Conservation (phyloP, 495 filamentous ascomycete genomes). For the Xylaria acuta region DNA sequence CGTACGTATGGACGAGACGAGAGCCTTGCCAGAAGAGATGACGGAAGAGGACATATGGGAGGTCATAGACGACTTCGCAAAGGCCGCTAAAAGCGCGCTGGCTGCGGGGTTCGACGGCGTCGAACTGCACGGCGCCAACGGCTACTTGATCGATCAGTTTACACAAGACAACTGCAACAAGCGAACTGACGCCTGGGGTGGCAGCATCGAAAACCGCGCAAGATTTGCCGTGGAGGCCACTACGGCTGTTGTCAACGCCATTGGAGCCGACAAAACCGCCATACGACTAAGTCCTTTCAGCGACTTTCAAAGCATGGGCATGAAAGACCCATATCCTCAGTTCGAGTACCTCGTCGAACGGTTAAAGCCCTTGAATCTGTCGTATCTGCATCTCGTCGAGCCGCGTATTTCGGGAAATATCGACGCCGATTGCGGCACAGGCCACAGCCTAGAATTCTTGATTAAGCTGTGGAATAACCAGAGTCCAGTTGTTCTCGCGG, state of each 20-base stretch:
- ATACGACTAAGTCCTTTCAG: slow-evolving; percentile 59
- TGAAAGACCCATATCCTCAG: slow-evolving; percentile 60
- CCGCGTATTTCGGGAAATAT: slow-evolving; percentile 51
- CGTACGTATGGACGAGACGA: slow-evolving; percentile 21
- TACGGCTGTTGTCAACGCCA: slow-evolving; percentile 40
- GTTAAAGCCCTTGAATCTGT: slow-evolving; percentile 56
- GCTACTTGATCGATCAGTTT: slow-evolving; percentile 64
- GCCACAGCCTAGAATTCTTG: slow-evolving; percentile 58
- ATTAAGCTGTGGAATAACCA: slow-evolving; percentile 49
- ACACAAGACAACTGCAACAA: slow-evolving; percentile 57
- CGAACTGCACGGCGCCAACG: slow-evolving; percentile 63
- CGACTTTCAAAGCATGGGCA: slow-evolving; percentile 60
- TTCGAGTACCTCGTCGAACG: slow-evolving; percentile 58
- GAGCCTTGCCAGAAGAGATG: slow-evolving; percentile 49
- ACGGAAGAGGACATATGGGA: slow-evolving; percentile 53
- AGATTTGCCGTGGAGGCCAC: slow-evolving; percentile 56
- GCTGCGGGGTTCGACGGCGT: slow-evolving; percentile 59
- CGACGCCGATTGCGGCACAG: slow-evolving; percentile 46
- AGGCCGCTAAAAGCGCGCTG: slow-evolving; percentile 46
- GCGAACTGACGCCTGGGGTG: slow-evolving; percentile 60
- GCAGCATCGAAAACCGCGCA: slow-evolving; percentile 57
- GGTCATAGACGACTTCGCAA: slow-evolving; percentile 44
- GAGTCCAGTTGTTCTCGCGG: slow-evolving; percentile 63
- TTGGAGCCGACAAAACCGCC: slow-evolving; percentile 48
- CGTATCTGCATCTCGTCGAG: slow-evolving; percentile 61